Evolutionary conservation across 441 rosid species (phyloP).

Genomic region (Melastoma candidum): DNA sequence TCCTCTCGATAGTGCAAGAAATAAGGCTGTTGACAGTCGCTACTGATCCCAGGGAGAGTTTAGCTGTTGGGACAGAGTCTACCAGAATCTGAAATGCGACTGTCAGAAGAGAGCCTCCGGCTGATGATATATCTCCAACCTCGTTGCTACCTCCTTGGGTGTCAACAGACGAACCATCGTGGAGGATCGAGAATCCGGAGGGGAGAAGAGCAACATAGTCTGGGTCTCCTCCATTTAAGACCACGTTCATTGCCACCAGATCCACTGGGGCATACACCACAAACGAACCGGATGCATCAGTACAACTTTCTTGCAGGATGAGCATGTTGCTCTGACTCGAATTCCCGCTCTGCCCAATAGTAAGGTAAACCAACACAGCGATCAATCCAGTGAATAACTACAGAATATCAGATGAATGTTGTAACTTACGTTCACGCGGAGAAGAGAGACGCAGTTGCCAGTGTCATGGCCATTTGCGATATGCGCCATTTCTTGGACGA

Average conservation of each 20-base stretch:
- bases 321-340: constrained; percentile 63
- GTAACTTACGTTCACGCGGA: constrained; percentile 61
- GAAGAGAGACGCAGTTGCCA: constrained; percentile 73
- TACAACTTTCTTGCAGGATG: constrained; percentile 73
- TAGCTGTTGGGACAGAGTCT: constrained; percentile 47
- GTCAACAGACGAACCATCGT: constrained; percentile 36
- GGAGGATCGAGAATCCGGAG: constrained; percentile 76
- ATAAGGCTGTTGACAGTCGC: constrained; percentile 81
- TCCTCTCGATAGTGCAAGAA: constrained; percentile 58
- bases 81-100: constrained; percentile 80
- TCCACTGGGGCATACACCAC: constrained; percentile 81
- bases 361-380: not conserved
- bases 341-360: constrained; percentile 36
- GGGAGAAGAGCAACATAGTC: constrained; percentile 78
- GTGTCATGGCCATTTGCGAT: constrained; percentile 71
- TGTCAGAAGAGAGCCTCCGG: constrained; percentile 65
- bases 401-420: not conserved
- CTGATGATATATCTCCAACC: constrained; percentile 19
- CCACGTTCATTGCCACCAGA: constrained; percentile 48
- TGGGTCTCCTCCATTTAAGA: constrained; percentile 63
- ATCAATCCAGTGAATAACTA: not conserved
- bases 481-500: constrained; percentile 61
- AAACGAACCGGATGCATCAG: constrained; percentile 51
- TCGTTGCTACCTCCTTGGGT: constrained; percentile 14
- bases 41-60: constrained; percentile 67